phyloP scores from a whole-genome alignment of 306 rosid genomes.

The Prunus armeniaca region DNA sequence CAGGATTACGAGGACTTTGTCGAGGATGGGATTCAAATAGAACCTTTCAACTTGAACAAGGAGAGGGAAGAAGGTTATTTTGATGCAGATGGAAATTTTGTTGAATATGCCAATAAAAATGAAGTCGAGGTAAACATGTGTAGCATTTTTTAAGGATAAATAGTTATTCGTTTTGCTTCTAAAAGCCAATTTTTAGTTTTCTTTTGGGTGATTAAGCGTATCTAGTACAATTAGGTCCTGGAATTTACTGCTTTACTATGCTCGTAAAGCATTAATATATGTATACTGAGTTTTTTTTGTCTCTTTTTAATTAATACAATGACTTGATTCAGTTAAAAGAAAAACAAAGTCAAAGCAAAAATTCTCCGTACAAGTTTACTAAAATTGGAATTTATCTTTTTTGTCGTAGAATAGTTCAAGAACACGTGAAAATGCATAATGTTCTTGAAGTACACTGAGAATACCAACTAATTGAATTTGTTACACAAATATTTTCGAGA shows the following conservation, averaged over 20 bases:
- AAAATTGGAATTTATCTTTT: too few species aligned
- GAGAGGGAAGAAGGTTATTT: slow-evolving; percentile 97
- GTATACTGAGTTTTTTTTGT: too few species aligned
- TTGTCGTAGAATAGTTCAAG: too few species aligned
- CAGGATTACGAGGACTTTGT: slow-evolving; percentile 47
- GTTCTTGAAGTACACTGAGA: too few species aligned
- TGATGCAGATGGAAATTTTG: slow-evolving; percentile 73
- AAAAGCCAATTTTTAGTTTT: not conserved
- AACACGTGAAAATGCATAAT: too few species aligned
- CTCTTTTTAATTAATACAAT: not conserved
- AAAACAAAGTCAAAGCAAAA: not conserved
- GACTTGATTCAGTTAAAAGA: not conserved
- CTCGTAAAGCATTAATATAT: not conserved
- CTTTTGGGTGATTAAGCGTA: not conserved
- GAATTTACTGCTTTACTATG: not conserved
- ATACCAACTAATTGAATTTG: too few species aligned
- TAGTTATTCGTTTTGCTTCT: too few species aligned
- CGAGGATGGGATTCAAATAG: slow-evolving; percentile 79
- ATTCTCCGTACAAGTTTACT: not conserved
- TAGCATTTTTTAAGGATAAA: slow-evolving; percentile 33
- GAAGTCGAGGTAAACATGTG: slow-evolving; percentile 31
- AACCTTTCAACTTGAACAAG: slow-evolving; percentile 79
- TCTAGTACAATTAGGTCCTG: not conserved
- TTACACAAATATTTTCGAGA: too few species aligned
- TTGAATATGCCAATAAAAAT: slow-evolving; percentile 67